Base-by-base conservation (phyloP, 2,329 filamentous ascomycete genomes). In the Pestalotiopsis sp. region DNA sequence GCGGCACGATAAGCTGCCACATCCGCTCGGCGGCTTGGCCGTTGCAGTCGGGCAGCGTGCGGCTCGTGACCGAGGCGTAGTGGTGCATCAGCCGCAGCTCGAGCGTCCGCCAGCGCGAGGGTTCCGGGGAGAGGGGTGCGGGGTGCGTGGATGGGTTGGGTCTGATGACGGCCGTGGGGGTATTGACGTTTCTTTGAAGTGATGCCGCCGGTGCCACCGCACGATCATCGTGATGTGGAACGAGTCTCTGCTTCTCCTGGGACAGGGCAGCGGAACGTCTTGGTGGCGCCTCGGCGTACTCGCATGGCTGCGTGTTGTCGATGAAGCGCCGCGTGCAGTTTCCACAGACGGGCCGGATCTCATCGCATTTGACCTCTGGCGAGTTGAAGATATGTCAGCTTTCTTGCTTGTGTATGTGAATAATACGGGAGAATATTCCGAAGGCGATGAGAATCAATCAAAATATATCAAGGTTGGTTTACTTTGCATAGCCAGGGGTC, bases 51-150 rank as follows among this genome's bases (percentile, higher is more conserved):
- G 66, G 66, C 27, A 68, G 62, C 3, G 66, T 60, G 20, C 41
- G 38, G 20, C 66, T 56, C 14, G 62, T 59, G 2, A 68, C 66
- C 6, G 66, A 38, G 39, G 59, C 62, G 45, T 68, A 68, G 58
- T 68, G 59, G 31, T 68, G 66, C 66, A 68, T 68, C 13, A 68
- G 52, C 11, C 66, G 66, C n/a, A 68, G 66, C 66, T 68, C 66
- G 36, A 68, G 25, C n/a, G 56, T 56, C 7, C 66, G 23, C 66
- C 66, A 68, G 3, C 31, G 31, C 31, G 31, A 36, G n/a, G 41
- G 12, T 52, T 58, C 14, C n/a, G 20, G 2, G 11, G 5, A 4
- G 31, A 25, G 6, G 59, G 20, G 2, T 23, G 61, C 17, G 25
- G 25, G 23, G 58, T 27, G 56, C 5, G 25, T 60, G 3, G 64